Base-by-base conservation (phyloP, 768 basidiomycete species). In the Asterophora lycoperdoides region DNA sequence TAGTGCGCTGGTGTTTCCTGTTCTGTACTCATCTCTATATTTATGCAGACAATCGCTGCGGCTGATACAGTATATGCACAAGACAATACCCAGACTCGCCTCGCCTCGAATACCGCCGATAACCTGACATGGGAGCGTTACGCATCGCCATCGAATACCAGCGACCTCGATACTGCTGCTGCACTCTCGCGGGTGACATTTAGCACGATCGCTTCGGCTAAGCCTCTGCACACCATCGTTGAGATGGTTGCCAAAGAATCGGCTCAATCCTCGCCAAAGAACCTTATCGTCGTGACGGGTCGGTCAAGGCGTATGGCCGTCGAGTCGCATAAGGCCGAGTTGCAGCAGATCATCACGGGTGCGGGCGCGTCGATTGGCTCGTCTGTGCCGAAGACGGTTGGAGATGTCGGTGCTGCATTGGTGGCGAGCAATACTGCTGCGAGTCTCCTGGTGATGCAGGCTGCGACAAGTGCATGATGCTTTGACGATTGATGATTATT, bases 31-130 rank as follows among this genome's bases (percentile, higher is more conserved):
- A 41, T 39, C 2, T n/a, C 35, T 29, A 29, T 56, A 29, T 56
- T 33, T 29, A 36, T 53, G 8, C 50, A 81, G 79, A 75, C 74
- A 2, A 55, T 72, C 8, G 70, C 69, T 5, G 76, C 79, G 38
- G 72, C 79, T 1, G 88, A 91, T 54, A 93, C 91, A 0, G 65
- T 89, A 1, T 93, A 93, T 52, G 85, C 79, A 0, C 68, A 77
- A 20, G 67, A 72, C 5, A 81, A 70, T 48, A 86, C 89, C 5
- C 74, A 84, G 57, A 82, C 75, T 9, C 76, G 77, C 5, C 66
- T 96, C 10, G 79, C 78, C 3, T 94, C 90, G 0, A 81, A 87
- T 17, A 87, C 88, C 1, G 91, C 91, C 1, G 94, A 97, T 63
- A 81, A 83, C 58, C 55, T 93, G 20, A 58, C 80, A 17, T 94